Conservation (phyloP, 768 basidiomycete species). For the Lactarius hengduanensis region DNA sequence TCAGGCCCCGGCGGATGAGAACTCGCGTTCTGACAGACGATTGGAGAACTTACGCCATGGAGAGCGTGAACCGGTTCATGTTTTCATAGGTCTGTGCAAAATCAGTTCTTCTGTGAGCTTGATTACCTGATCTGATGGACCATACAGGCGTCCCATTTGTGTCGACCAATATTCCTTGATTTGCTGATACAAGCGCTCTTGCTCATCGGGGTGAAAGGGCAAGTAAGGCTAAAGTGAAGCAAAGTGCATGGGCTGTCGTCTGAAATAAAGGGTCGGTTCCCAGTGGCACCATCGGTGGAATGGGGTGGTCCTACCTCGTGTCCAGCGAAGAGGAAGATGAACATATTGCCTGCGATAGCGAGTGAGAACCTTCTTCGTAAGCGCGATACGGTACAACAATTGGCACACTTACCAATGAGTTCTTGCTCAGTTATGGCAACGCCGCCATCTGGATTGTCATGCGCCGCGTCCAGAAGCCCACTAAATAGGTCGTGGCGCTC, state of each 20-base stretch:
- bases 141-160: conserved; percentile 30
- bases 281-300: not conserved
- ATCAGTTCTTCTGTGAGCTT: not conserved
- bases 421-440: conserved; percentile 29
- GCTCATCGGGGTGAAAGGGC: conserved; percentile 44
- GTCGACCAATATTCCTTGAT: conserved; percentile 38
- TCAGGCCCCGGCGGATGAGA: not conserved
- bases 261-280: conserved; percentile 15
- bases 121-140: not conserved
- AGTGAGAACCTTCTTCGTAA: not conserved
- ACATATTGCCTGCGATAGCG: conserved; percentile 30
- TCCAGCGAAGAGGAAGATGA: conserved; percentile 39
- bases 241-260: conserved; percentile 41
- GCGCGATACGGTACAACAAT: not conserved
- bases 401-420: conserved; percentile 23
- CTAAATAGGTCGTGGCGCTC: conserved; percentile 33
- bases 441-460: conserved; percentile 21
- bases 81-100: conserved; percentile 30
- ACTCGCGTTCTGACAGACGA: not conserved
- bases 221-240: conserved; percentile 42
- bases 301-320: conserved; percentile 32
- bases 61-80: conserved; percentile 26
- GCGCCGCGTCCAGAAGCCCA: conserved; percentile 30
- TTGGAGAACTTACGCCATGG: conserved; percentile 25
- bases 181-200: conserved; percentile 41